Base-by-base conservation (phyloP, 2,329 filamentous ascomycete species). In the Colletotrichum acutatum region DNA sequence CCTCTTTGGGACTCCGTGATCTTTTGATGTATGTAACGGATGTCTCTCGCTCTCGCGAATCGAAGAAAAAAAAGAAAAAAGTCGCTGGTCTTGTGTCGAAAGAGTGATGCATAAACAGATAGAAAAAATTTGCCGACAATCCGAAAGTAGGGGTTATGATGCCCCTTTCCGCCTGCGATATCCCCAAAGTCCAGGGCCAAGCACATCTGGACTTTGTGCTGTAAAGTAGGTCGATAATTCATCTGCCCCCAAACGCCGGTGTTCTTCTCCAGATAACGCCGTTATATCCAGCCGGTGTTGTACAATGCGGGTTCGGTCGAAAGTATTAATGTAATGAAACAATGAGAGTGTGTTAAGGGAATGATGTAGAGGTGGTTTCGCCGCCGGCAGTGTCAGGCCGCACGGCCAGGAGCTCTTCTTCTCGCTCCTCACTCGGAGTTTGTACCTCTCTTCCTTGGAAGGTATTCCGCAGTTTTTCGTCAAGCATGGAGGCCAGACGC, bases 401-500 rank as follows among this genome's bases (percentile, higher is more conserved):
- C 19, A 57, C 56, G 56, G 59, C 22, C 11, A 60, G 19, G 82
- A 81, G 60, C 77, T 80, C 30, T 79, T 80, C 46, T 80, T 81
- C 62, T 78, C 81, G 37, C 80, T 81, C 32, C 78, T 78, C 66
- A 80, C 84, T 69, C 76, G 77, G 53, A 78, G 80, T 60, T 78
- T 77, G 32, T 75, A 74, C 65, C 75, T 66, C 77, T 75, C 71
- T 81, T 78, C 68, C 77, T 78, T 46, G 82, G 79, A 77, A 83
- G 11, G 79, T 86, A 42, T 91, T 81, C 59, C 87, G 84, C 63
- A 95, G 86, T 80, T 93, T 93, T 80, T 94, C 91, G 75, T 95
- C 93, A 57, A 95, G 86, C 81, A 95, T 86, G 58, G 86, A 90
- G 6, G 94, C 90, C 60, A 95, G 84, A 72, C 91, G 87, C 78